Percentiles rank a stretch among this genome's conserved stretches.
Evolutionary conservation across 129 eudicot species (phyloP).

Genomic region (Flaveria ramosissima): DNA sequence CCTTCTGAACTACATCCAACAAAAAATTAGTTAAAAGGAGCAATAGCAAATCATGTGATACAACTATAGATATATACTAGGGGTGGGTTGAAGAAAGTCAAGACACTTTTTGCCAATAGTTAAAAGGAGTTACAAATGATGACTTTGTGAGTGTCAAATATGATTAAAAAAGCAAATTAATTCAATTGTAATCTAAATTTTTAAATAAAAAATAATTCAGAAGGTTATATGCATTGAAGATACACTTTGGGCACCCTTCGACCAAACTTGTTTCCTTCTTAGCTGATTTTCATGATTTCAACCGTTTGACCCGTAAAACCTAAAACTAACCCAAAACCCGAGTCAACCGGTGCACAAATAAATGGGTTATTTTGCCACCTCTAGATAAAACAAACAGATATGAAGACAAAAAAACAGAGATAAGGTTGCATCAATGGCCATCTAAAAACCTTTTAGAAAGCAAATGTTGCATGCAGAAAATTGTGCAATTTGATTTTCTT

Average conservation of each 20-base stretch:
- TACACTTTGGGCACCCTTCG: background rate
- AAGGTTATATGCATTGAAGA: too few species aligned
- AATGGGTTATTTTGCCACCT: constrained; percentile 2
- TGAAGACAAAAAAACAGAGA: background rate
- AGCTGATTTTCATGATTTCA: background rate
- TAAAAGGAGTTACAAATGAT: background rate
- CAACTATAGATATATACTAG: background rate
- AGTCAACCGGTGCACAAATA: background rate
- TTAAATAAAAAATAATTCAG: background rate
- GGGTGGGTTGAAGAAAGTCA: background rate
- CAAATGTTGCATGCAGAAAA: background rate
- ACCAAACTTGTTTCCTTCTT: background rate
- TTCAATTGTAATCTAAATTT: background rate
- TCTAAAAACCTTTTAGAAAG: background rate
- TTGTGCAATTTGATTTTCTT: background rate
- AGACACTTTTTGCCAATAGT: background rate
- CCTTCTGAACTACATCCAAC: constrained; percentile 74
- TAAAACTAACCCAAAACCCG: background rate
- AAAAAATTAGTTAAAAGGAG: constrained; percentile 25
- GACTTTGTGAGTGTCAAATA: constrained; percentile 5
- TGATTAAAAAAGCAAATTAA: background rate
- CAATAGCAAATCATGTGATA: background rate
- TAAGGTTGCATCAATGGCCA: background rate
- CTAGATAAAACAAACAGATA: background rate
- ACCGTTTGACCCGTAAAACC: background rate